Conservation (phyloP, 2,329 filamentous ascomycete genomes). For the Penicillium sp. region DNA sequence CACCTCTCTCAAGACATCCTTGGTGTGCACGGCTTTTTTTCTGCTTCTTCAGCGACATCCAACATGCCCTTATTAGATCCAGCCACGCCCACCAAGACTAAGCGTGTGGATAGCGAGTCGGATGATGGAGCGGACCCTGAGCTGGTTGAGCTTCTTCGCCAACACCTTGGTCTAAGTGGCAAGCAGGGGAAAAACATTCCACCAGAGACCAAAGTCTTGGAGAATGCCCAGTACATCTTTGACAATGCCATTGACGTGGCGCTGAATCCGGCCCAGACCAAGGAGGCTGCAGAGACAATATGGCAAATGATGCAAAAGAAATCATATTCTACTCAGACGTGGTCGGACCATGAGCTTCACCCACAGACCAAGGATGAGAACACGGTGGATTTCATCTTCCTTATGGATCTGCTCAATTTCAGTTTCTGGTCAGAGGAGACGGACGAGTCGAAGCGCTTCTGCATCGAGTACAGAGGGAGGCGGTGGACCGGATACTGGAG, state of each 20-base stretch:
- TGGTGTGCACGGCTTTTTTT: no score
- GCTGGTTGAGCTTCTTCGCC: constrained; percentile 75
- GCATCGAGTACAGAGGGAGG: constrained; percentile 72
- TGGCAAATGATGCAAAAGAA: constrained; percentile 77
- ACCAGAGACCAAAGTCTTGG: constrained; percentile 74
- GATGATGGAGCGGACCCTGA: constrained; percentile 89
- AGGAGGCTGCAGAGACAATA: constrained; percentile 73
- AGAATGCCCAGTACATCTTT: constrained; percentile 78
- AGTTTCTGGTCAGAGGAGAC: constrained; percentile 81
- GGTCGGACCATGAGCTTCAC: constrained; percentile 85
- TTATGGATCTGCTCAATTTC: constrained; percentile 95
- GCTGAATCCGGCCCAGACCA: constrained; percentile 74
- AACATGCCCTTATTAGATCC: constrained; percentile 17
- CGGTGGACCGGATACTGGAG: constrained; percentile 95
- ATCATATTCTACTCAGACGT: constrained; percentile 74
- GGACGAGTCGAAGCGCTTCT: constrained; percentile 64
- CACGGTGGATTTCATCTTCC: constrained; percentile 89
- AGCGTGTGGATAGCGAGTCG: constrained; percentile 55
- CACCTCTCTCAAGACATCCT: no score
- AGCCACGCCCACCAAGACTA: constrained; percentile 9
- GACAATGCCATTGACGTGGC: constrained; percentile 91
- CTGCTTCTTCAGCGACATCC: neutral
- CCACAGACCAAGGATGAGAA: constrained; percentile 73
- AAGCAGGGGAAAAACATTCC: constrained; percentile 48
- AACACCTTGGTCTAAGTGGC: constrained; percentile 64